phyloP scores from a whole-genome alignment of 2,329 filamentous ascomycete species.

The Pyricularia pennisetigena region DNA sequence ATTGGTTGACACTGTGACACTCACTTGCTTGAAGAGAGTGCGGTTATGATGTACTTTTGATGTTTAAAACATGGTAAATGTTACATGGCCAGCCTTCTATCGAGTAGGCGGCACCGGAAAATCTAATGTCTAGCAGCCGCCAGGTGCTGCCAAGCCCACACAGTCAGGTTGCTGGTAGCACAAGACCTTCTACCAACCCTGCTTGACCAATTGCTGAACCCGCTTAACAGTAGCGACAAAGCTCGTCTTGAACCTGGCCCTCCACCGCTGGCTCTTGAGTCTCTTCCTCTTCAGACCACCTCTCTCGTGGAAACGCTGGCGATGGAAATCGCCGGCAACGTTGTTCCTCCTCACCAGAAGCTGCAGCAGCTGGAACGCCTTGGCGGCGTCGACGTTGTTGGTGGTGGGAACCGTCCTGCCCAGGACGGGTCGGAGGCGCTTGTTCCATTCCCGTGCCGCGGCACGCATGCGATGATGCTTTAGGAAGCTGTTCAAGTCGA shows the following conservation, averaged over 20 bases:
- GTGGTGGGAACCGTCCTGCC: constrained; percentile 33
- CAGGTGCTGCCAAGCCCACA: not conserved
- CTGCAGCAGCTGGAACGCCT: constrained; percentile 32
- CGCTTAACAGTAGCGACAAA: constrained; percentile 56
- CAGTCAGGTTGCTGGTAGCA: not conserved
- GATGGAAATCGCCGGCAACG: constrained; percentile 41
- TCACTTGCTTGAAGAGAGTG: not conserved
- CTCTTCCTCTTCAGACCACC: constrained; percentile 71
- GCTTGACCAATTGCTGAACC: constrained; percentile 60
- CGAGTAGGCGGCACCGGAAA: not conserved
- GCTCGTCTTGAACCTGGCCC: constrained; percentile 54
- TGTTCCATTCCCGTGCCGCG: constrained; percentile 8
- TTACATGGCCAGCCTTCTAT: not conserved
- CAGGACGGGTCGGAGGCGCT: constrained; percentile 29
- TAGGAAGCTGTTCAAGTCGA: constrained; percentile 14
- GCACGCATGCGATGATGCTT: constrained; percentile 9
- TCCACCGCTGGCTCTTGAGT: constrained; percentile 59
- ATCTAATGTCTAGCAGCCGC: not conserved
- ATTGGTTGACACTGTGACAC: not conserved
- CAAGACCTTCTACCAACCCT: constrained; percentile 57
- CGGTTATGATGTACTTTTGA: not conserved
- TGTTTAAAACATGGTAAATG: not conserved
- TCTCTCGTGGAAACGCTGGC: constrained; percentile 66
- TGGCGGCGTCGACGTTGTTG: constrained; percentile 31
- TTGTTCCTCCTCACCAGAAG: constrained; percentile 38